A percentile compares a stretch with the other conserved stretches of the same genome.
Evolutionary conservation across 805 yeast genomes (phyloP).

Genomic region (Sugiyamaella chiloensis): DNA sequence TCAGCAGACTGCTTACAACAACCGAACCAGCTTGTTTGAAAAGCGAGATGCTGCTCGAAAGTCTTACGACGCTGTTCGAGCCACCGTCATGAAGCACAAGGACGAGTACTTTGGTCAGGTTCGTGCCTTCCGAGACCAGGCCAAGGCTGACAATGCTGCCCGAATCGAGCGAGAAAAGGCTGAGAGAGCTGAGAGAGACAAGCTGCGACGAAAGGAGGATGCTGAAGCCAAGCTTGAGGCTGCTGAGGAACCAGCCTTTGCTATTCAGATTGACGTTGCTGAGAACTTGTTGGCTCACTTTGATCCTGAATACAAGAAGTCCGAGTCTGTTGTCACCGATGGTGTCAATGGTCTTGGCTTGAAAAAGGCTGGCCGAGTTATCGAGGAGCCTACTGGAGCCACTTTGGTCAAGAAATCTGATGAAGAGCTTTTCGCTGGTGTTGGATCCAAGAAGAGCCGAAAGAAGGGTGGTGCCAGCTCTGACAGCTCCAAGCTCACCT

Average conservation of each 20-base stretch:
- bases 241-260: slow-evolving; percentile 74
- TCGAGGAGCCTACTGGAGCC: slow-evolving; percentile 59
- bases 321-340: slow-evolving; percentile 37
- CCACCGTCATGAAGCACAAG: slow-evolving; percentile 64
- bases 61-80: slow-evolving; percentile 66
- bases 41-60: slow-evolving; percentile 66
- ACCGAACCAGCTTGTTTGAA: slow-evolving; percentile 60
- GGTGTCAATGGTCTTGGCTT: slow-evolving; percentile 33
- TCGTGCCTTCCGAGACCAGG: slow-evolving; percentile 62
- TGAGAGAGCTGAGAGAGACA: slow-evolving; percentile 49
- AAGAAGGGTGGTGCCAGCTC: slow-evolving; percentile 37
- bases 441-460: slow-evolving; percentile 52
- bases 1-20: slow-evolving; percentile 60
- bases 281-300: slow-evolving; percentile 69
- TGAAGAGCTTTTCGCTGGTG: slow-evolving; percentile 54
- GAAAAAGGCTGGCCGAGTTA: slow-evolving; percentile 31
- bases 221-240: slow-evolving; percentile 72
- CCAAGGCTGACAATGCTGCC: slow-evolving; percentile 66
- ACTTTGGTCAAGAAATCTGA: slow-evolving; percentile 63
- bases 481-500: slow-evolving; percentile 52
- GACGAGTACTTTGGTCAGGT: slow-evolving; percentile 72
- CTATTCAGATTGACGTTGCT: slow-evolving; percentile 70
- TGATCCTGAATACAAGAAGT: slow-evolving; percentile 73
- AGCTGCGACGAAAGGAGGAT: slow-evolving; percentile 54
- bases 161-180: slow-evolving; percentile 68